Evolutionary conservation across 805 yeast species (phyloP), one percentile per base, ranked within the genome.

Genomic region (Phaffomyces antillensis): DNA sequence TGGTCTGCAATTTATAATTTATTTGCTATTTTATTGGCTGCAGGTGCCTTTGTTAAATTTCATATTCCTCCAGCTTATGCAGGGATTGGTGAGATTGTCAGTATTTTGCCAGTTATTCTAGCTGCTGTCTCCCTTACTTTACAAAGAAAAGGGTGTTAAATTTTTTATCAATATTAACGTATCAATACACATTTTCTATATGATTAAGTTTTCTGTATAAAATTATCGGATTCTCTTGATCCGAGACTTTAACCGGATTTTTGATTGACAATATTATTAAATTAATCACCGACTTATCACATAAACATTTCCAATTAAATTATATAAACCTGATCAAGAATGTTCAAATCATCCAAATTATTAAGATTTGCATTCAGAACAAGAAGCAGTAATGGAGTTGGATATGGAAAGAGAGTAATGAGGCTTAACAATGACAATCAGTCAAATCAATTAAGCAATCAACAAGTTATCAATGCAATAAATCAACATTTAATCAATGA

Each of bases 381-480:
- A 12, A 28, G 40, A 42, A 18, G 32, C 8, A 31, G 42, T n/a
- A 23, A 32, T 24, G 40, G 44, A 10, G 40, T 31, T 9, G 16
- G 36, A 15, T 20, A 23, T n/a, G 30, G 30, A 5, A 28, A 28
- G 13, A 28, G 30, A 11, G 11, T 28, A 10, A 11, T 28, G 30
- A 28, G 13, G 30, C 11, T 28, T 3, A 28, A 28, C 13, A 13
- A 28, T 15, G 24, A 17, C 9, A 23, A 10, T 17, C 32, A 20
- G 16, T 16, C 30, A 12, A 30, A 13, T 5, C 18, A 37, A 10
- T 30, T 18, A 12, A 43, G 40, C 33, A 43, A 43, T 18, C 39
- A 34, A 16, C 47, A 45, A 13, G 40, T 48, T 28, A 16, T 45
- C 11, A 45, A 45, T 34, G 51, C 51, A 15, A 40, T 48, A 17